Conservation (phyloP, 2,329 filamentous ascomycete species). For the Ophiocordyceps sinensis region DNA sequence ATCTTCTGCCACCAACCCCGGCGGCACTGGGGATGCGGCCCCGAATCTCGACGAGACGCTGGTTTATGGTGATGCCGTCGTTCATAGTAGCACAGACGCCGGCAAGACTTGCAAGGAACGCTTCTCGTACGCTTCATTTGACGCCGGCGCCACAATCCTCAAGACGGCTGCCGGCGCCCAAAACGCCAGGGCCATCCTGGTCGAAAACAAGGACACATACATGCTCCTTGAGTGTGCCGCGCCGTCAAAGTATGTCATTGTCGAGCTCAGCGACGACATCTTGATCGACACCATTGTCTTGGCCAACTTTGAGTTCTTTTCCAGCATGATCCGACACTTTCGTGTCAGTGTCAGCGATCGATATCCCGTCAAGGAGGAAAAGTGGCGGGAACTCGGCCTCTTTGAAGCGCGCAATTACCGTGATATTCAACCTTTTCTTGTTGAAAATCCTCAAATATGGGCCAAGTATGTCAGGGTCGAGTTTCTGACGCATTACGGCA, state of each 20-base stretch:
- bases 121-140: conserved; percentile 95
- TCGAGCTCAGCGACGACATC: conserved; percentile 78
- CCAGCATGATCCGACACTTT: conserved; percentile 87
- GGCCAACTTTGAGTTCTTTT: conserved; percentile 98
- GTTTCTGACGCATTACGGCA: conserved; percentile 85
- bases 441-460: conserved; percentile 94
- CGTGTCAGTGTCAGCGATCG: conserved; percentile 85
- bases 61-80: conserved; percentile 32
- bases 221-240: conserved; percentile 87
- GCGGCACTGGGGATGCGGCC: conserved; percentile 7
- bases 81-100: conserved; percentile 72
- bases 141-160: conserved; percentile 83
- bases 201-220: conserved; percentile 97
- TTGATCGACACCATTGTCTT: conserved; percentile 92
- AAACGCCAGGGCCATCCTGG: conserved; percentile 73
- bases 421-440: conserved; percentile 83
- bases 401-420: conserved; percentile 88
- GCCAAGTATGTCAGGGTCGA: conserved; percentile 86
- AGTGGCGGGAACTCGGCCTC: conserved; percentile 78
- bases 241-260: conserved; percentile 82
- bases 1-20: background rate
- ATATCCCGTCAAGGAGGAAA: conserved; percentile 82
- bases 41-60: conserved; percentile 22
- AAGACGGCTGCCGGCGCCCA: conserved; percentile 82
- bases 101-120: conserved; percentile 96